Base-by-base conservation (phyloP, 305 asterid genomes). In the Euphrasia arctica region DNA sequence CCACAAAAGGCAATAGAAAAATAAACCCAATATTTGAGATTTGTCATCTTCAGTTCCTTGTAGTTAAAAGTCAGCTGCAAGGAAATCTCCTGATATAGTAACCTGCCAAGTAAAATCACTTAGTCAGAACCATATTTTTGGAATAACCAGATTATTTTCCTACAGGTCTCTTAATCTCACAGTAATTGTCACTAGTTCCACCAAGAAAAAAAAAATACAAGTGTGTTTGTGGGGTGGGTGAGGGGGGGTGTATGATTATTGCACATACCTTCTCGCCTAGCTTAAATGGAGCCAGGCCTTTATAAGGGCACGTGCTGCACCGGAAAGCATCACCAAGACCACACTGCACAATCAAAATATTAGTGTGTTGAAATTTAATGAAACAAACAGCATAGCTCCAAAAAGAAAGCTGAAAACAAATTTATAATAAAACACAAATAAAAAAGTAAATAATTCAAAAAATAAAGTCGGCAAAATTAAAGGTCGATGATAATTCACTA, bases 251-350 rank as follows among this genome's bases (percentile, higher is more conserved):
- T 7, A 32, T 43, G 43, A 18, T 12, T 60, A 56, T 10, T 49
- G 65, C 36, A 73, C 64, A 66, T 76, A 86, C 98, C 96, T 88
- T 90, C 73, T 93, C 88, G 57, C 98, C 98, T 15, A 82, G 82
- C 83, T 90, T 82, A 74, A 93, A 90, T 56, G 83, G 25, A 66
- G 97, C 86, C 78, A 93, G 95, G 72, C 99, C 97, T 80, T 90
- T 93, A 77, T 86, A 93, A 60, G 99, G 99, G 65, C 99, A 93
- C 36, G 97, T 83, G 63, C 90, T 54, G 72, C 97, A 90, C 60
- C 99, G 90, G 58, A 88, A 93, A 64, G 97, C 99, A 86, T 93
- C 96, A 62, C 99, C 99, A 36, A 93, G 85, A 69, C 97, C 96
- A 77, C 99, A 90, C 97, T 90, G 86, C 78, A 75, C 9, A 31